Percentiles rank a stretch among this genome's conserved stretches.
phyloP scores from a whole-genome alignment of 1,284 basidiomycete species.

The Vanrija sp. region DNA sequence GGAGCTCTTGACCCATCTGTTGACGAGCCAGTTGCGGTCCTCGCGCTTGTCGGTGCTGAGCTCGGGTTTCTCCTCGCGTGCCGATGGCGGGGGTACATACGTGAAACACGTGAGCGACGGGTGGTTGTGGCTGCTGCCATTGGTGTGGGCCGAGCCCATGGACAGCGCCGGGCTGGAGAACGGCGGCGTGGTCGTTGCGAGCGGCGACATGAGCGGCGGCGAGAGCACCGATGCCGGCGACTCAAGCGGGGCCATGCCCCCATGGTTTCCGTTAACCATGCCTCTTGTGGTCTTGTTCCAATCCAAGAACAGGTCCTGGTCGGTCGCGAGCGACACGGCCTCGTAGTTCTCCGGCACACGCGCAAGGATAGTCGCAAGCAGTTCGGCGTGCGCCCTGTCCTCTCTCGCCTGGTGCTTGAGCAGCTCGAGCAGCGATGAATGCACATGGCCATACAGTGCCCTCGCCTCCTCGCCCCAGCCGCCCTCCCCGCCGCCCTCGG shows the following conservation, averaged over 20 bases:
- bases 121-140: background rate
- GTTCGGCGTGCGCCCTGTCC: conserved; percentile 12
- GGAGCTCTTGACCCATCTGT: conserved; percentile 11
- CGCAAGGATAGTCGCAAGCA: conserved; percentile 11
- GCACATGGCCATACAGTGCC: conserved; percentile 17
- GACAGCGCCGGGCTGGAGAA: background rate
- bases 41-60: conserved; percentile 11
- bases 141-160: background rate
- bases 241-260: background rate
- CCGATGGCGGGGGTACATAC: conserved; percentile 6
- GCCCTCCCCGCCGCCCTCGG: conserved; percentile 15
- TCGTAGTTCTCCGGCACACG: conserved; percentile 14
- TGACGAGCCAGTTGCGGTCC: conserved; percentile 20
- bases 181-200: too few species aligned
- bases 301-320: conserved; percentile 33
- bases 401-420: conserved; percentile 20
- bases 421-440: conserved; percentile 15
- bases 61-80: conserved; percentile 6
- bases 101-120: background rate
- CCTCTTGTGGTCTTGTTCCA: conserved; percentile 8
- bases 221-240: background rate
- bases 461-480: conserved; percentile 26
- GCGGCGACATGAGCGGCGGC: too few species aligned
- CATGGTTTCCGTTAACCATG: background rate
- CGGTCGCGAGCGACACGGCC: conserved; percentile 7